Percentiles rank a stretch among this genome's conserved stretches.
Evolutionary conservation across 1,139 yeast species (phyloP).

Genomic region (Pneumocystis carinii): DNA sequence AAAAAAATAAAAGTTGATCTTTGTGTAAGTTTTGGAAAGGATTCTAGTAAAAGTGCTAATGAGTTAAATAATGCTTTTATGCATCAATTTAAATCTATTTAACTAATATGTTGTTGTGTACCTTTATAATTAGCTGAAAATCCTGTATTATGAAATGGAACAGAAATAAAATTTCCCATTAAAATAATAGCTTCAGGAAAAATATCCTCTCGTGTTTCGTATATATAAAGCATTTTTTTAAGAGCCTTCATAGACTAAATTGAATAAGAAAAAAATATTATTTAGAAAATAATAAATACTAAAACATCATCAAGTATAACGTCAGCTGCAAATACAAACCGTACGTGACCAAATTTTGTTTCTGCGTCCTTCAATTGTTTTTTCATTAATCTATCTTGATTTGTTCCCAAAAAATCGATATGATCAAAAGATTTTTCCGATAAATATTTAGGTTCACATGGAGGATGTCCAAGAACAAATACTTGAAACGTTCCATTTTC

Average conservation of each 20-base stretch:
- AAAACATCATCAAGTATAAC: slow-evolving; percentile 47
- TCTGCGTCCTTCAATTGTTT: slow-evolving; percentile 44
- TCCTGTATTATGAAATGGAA: slow-evolving; percentile 42
- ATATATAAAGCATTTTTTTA: not conserved
- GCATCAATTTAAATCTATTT: not conserved
- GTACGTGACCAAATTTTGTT: slow-evolving; percentile 38
- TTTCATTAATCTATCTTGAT: slow-evolving; percentile 41
- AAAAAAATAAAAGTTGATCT: slow-evolving; percentile 46
- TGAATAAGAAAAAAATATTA: slow-evolving; percentile 38
- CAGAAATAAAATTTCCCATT: slow-evolving; percentile 56
- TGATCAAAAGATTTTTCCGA: slow-evolving; percentile 63
- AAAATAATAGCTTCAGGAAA: slow-evolving; percentile 48
- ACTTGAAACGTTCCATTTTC: slow-evolving; percentile 57
- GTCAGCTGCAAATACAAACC: slow-evolving; percentile 59
- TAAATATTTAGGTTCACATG: slow-evolving; percentile 57
- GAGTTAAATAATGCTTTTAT: slow-evolving; percentile 36
- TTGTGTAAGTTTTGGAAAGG: slow-evolving; percentile 32
- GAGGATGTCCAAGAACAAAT: slow-evolving; percentile 71
- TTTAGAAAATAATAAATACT: slow-evolving; percentile 46
- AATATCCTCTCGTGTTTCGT: slow-evolving; percentile 24
- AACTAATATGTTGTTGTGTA: slow-evolving; percentile 21
- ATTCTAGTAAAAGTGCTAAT: slow-evolving; percentile 36
- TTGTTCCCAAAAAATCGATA: slow-evolving; percentile 60
- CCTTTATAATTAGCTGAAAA: slow-evolving; percentile 44
- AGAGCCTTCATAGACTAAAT: slow-evolving; percentile 19